Percentiles rank a stretch among this genome's conserved stretches.
Conservation (phyloP, 768 basidiomycete species). For the Lactarius quietus region DNA sequence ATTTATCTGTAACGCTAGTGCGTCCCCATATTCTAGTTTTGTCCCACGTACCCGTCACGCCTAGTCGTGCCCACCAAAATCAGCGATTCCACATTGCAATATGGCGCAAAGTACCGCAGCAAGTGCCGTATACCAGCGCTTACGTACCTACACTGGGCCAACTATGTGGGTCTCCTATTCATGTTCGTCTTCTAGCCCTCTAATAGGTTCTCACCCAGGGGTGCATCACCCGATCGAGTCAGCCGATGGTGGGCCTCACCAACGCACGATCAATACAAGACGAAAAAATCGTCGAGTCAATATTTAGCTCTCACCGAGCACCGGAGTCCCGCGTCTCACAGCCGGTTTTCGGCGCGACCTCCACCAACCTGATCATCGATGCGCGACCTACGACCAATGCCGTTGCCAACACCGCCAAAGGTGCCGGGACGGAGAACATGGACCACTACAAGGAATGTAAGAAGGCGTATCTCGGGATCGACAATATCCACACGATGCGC, state of each 20-base stretch:
- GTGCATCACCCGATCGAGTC: conserved; percentile 92
- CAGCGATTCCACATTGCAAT: conserved; percentile 89
- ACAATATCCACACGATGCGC: conserved; percentile 97
- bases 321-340: conserved; percentile 59
- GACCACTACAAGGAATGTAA: conserved; percentile 93
- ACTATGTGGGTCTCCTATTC: conserved; percentile 51
- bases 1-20: conserved; percentile 38
- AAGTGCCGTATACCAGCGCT: conserved; percentile 90
- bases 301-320: conserved; percentile 86
- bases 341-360: conserved; percentile 84
- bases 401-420: conserved; percentile 94
- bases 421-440: conserved; percentile 99
- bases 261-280: conserved; percentile 95
- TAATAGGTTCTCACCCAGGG: conserved; percentile 50
- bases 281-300: conserved; percentile 94
- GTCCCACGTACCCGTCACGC: conserved; percentile 85
- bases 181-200: not conserved
- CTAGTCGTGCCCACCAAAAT: conserved; percentile 91
- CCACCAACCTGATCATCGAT: conserved; percentile 96
- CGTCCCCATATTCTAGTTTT: conserved; percentile 59
- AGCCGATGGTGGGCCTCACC: conserved; percentile 98
- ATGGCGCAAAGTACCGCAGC: conserved; percentile 93
- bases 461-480: conserved; percentile 96
- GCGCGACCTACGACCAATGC: conserved; percentile 97
- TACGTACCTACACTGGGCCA: conserved; percentile 96